Evolutionary conservation across 306 rosid genomes (phyloP).

Genomic region (Rosa chinensis): DNA sequence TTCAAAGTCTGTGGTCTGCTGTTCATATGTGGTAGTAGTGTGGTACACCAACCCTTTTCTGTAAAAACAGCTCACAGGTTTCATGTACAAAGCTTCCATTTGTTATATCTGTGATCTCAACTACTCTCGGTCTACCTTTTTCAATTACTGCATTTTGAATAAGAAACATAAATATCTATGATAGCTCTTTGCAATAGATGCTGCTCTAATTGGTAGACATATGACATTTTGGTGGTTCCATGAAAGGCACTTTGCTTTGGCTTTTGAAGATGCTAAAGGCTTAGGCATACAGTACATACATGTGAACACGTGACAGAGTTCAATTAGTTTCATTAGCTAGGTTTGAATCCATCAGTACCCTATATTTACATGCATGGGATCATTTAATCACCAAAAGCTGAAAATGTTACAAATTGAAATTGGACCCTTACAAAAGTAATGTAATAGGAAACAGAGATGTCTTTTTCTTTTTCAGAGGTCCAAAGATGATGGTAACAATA

Average conservation of each 20-base stretch:
- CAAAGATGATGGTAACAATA: background rate
- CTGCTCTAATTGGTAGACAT: background rate
- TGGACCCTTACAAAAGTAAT: background rate
- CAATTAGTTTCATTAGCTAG: background rate
- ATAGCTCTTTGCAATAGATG: background rate
- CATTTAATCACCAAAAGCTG: background rate
- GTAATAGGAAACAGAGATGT: background rate
- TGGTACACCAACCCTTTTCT: conserved; percentile 7
- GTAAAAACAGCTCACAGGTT: conserved; percentile 10
- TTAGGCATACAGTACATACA: background rate
- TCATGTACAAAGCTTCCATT: conserved; percentile 7
- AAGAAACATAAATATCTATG: background rate
- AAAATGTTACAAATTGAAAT: background rate
- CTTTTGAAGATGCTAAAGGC: background rate
- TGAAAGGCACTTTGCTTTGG: too few relatives aligned
- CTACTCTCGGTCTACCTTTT: background rate
- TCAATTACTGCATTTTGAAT: background rate
- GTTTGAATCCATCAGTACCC: background rate
- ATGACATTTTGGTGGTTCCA: background rate
- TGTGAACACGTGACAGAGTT: background rate
- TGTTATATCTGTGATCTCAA: background rate
- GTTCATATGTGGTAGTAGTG: conserved; percentile 9
- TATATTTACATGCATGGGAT: background rate
- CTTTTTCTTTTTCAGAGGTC: background rate
- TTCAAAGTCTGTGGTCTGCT: conserved; percentile 3